Conservation (phyloP, 805 yeast species). For the Yamadazyma insecticola region DNA sequence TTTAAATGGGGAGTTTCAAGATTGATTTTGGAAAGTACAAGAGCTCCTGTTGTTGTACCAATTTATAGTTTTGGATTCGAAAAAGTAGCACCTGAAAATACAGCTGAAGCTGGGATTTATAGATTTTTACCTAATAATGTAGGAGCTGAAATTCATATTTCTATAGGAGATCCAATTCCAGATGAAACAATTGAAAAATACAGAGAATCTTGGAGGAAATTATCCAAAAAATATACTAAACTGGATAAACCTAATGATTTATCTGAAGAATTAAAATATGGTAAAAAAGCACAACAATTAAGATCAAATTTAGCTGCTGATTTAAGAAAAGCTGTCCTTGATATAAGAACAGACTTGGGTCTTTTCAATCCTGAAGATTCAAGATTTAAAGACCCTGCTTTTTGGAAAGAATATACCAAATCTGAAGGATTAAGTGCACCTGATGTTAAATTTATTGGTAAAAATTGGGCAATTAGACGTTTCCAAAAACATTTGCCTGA, state of each 20-base stretch:
- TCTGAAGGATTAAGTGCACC: slow-evolving; percentile 67
- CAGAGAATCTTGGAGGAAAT: slow-evolving; percentile 64
- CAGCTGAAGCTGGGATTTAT: slow-evolving; percentile 50
- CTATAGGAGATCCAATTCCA: slow-evolving; percentile 67
- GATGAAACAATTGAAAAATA: slow-evolving; percentile 55
- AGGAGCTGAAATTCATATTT: slow-evolving; percentile 63
- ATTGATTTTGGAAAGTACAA: slow-evolving; percentile 73
- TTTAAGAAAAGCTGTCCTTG: slow-evolving; percentile 60
- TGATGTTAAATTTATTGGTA: slow-evolving; percentile 66
- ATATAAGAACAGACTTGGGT: slow-evolving; percentile 34
- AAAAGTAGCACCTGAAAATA: slow-evolving; percentile 75
- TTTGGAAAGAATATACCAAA: slow-evolving; percentile 68
- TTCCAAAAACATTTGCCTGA: slow-evolving; percentile 50
- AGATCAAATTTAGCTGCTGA: slow-evolving; percentile 68
- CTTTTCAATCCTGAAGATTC: slow-evolving; percentile 59
- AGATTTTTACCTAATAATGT: slow-evolving; percentile 58
- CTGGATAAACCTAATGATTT: slow-evolving; percentile 52
- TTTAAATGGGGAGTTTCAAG: slow-evolving; percentile 96
- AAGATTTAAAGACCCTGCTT: slow-evolving; percentile 59
- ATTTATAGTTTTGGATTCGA: slow-evolving; percentile 85
- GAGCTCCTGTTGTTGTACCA: slow-evolving; percentile 83
- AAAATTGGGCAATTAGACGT: slow-evolving; percentile 78
- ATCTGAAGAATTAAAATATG: slow-evolving; percentile 56
- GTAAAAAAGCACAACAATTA: slow-evolving; percentile 59
- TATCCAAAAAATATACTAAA: slow-evolving; percentile 54